Base-by-base conservation (phyloP, 768 basidiomycete species). In the Terana coerulea region DNA sequence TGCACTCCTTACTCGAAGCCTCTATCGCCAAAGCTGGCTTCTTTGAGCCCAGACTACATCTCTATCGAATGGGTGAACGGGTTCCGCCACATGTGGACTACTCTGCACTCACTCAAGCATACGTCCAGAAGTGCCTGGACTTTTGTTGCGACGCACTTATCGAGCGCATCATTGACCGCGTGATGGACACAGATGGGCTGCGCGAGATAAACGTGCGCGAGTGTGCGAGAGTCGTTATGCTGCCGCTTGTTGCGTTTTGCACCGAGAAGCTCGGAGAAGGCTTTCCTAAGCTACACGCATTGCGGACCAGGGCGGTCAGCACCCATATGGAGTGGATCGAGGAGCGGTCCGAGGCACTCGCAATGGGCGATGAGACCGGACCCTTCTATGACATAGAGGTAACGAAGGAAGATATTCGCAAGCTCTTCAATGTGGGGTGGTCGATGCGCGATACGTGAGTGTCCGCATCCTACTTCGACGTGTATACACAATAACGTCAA, bases 41-140 rank as follows among this genome's bases (percentile, higher is more conserved):
- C 30, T 24, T 21, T 24, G 34, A 19, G 19, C 30, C 29, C 6
- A 19, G 11, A 14, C 30, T 24, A 24, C 44, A 31, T 14, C 11
- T 30, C 19, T 31, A n/a, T 24, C 6, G 44, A 19, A n/a, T n/a
- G n/a, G n/a, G n/a, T 7, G 17, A 3, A 3, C n/a, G 39, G 4
- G 21, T 19, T 19, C 12, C 15, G 24, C n/a, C 33, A 3, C 28
- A 12, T 15, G n/a, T 39, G n/a, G 31, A 42, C 31, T 5, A 40
- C 21, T 10, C 39, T 4, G 29, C 5, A 30, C 7, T 31, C 30
- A 42, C 35, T 2, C 46, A 52, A 28, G 7, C 29, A 11, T 48
- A 42, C n/a, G n/a, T 48, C 3, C 33, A 53, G 24, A 42, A 26
- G 9, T 53, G 52, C 39, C 11, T 53, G 15, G 39, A 36, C 21